Conservation (phyloP, 2,329 filamentous ascomycete genomes). For the Volutella citrinella region DNA sequence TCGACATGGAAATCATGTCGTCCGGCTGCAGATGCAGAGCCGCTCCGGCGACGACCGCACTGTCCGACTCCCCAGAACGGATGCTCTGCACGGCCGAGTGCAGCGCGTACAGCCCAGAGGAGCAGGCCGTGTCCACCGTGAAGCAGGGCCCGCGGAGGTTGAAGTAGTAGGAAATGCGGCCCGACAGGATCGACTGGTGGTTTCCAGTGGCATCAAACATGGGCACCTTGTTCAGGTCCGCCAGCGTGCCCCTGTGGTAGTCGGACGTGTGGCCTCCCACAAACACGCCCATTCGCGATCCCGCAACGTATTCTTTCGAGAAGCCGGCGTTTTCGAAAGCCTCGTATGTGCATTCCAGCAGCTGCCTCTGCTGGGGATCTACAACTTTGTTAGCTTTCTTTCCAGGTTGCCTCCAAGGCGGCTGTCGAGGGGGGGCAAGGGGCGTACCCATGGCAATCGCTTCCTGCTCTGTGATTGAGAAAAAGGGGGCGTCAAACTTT, state of each 20-base stretch:
- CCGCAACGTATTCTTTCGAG: constrained; percentile 44
- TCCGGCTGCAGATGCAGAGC: constrained; percentile 12
- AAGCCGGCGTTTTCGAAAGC: constrained; percentile 52
- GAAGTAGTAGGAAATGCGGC: constrained; percentile 33
- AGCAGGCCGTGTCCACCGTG: constrained; percentile 35
- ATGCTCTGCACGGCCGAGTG: constrained; percentile 30
- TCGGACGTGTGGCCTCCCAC: constrained; percentile 46
- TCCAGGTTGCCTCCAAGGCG: background rate
- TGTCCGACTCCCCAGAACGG: constrained; percentile 23
- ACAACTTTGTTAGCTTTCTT: background rate
- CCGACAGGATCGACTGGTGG: constrained; percentile 51
- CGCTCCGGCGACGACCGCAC: constrained; percentile 40
- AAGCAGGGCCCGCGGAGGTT: constrained; percentile 32
- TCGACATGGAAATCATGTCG: constrained; percentile 28
- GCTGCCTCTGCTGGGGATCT: constrained; percentile 52
- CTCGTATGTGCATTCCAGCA: constrained; percentile 53
- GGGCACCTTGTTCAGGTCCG: constrained; percentile 45
- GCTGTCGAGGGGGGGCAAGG: background rate
- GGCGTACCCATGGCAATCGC: constrained; percentile 43
- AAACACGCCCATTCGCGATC: constrained; percentile 48
- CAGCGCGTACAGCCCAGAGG: constrained; percentile 29
- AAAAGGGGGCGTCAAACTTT: constrained; percentile 51
- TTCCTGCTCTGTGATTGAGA: constrained; percentile 49
- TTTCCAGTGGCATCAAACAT: constrained; percentile 51
- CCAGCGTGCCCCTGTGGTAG: constrained; percentile 43